phyloP scores from a whole-genome alignment of 2,329 filamentous ascomycete species.

The Dichotomopilus funicola region DNA sequence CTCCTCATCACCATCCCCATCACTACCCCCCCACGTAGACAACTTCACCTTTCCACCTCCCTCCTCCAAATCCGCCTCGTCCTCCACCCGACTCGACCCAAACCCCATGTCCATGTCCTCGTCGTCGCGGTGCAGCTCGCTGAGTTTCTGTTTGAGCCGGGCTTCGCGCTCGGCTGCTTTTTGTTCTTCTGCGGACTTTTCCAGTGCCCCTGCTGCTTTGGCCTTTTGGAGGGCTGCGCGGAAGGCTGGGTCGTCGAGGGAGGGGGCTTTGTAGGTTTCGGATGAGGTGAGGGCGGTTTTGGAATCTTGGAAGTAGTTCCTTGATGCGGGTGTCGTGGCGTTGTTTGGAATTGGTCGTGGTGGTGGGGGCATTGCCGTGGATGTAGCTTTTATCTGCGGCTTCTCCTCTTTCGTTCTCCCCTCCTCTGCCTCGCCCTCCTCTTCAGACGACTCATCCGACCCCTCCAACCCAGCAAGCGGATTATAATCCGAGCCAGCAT shows the following conservation, averaged over 20 bases:
- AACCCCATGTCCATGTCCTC: slow-evolving; percentile 95
- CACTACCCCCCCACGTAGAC: slow-evolving; percentile 50
- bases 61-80: slow-evolving; percentile 75
- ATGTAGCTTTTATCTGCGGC: slow-evolving; percentile 2
- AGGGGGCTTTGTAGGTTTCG: slow-evolving; percentile 44
- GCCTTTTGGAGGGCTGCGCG: slow-evolving; percentile 83
- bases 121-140: slow-evolving; percentile 69
- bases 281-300: slow-evolving; percentile 49
- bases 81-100: slow-evolving; percentile 77
- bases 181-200: slow-evolving; percentile 35
- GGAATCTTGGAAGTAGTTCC: slow-evolving; percentile 58
- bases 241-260: slow-evolving; percentile 68
- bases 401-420: slow-evolving; percentile 8
- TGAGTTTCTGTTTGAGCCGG: slow-evolving; percentile 67
- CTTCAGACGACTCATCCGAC: slow-evolving; percentile 38
- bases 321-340: slow-evolving; percentile 31
- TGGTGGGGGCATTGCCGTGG: slow-evolving; percentile 21
- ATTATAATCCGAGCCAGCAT: slow-evolving; percentile 60
- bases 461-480: slow-evolving; percentile 54
- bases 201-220: slow-evolving; percentile 51
- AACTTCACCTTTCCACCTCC: slow-evolving; percentile 53
- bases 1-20: slow-evolving; percentile 41
- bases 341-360: slow-evolving; percentile 43
- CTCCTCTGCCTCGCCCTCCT: slow-evolving; percentile 24
- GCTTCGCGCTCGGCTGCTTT: slow-evolving; percentile 51